Evolutionary conservation across 148 eudicot genomes (phyloP).

Genomic region (Diospyros kaki): DNA sequence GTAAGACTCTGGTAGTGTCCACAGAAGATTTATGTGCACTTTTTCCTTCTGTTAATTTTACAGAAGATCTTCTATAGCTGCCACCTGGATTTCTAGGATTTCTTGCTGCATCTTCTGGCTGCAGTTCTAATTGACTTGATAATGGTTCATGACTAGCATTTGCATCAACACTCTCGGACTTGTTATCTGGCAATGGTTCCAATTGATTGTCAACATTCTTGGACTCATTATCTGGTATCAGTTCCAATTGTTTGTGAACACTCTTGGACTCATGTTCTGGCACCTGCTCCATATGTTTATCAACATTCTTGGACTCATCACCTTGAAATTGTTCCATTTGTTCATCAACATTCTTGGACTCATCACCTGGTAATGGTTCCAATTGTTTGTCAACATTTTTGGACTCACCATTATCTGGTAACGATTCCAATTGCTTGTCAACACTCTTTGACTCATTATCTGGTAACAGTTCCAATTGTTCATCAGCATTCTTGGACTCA

Average conservation of each 20-base stretch:
- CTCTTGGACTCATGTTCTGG: slow-evolving; percentile 13
- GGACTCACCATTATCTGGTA: slow-evolving; percentile 7
- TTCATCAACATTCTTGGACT: background rate
- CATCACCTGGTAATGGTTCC: slow-evolving; percentile 8
- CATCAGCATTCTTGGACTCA: background rate
- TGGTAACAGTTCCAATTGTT: slow-evolving; percentile 7
- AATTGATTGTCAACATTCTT: slow-evolving; percentile 20
- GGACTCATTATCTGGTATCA: slow-evolving; percentile 7
- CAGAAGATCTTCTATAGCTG: slow-evolving; percentile 17
- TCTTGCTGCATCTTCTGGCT: slow-evolving; percentile 20
- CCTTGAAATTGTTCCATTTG: no score
- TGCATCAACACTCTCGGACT: slow-evolving; percentile 17
- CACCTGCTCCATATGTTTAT: slow-evolving; percentile 8
- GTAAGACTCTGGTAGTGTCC: slow-evolving; percentile 33
- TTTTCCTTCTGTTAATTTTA: slow-evolving; percentile 23
- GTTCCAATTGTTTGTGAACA: slow-evolving; percentile 18
- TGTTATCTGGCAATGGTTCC: slow-evolving; percentile 7
- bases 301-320: no score
- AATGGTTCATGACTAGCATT: slow-evolving; percentile 20
- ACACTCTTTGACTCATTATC: slow-evolving; percentile 16
- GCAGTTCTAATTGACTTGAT: background rate
- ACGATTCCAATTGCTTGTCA: slow-evolving; percentile 15
- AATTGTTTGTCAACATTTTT: slow-evolving; percentile 20
- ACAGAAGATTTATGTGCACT: slow-evolving; percentile 24
- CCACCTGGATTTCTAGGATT: slow-evolving; percentile 18